Evolutionary conservation across 2,329 filamentous ascomycete genomes (phyloP).

Genomic region (Diaporthe helianthi): DNA sequence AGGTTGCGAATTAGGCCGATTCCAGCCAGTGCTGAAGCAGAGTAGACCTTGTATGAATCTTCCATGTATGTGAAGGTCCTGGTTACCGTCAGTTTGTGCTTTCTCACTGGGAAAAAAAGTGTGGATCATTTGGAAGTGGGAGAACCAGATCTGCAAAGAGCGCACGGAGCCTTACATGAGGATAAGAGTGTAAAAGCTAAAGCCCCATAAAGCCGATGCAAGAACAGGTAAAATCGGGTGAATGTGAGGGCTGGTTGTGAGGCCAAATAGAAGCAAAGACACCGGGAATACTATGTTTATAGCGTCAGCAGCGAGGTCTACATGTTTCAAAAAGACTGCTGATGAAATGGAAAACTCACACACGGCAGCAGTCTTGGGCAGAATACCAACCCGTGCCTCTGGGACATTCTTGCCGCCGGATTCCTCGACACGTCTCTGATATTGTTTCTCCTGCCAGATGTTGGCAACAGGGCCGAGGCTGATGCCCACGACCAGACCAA

Average conservation of each 20-base stretch:
- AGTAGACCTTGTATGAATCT: constrained; percentile 53
- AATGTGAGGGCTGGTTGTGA: constrained; percentile 42
- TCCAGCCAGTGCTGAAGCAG: constrained; percentile 50
- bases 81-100: background rate
- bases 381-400: constrained; percentile 48
- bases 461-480: constrained; percentile 51
- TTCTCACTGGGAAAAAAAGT: background rate
- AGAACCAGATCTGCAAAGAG: background rate
- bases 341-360: constrained; percentile 36
- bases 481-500: constrained; percentile 40
- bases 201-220: constrained; percentile 56
- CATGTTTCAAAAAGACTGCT: rapidly evolving
- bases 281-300: constrained; percentile 38
- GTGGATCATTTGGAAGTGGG: background rate
- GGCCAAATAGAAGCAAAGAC: constrained; percentile 48
- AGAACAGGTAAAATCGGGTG: constrained; percentile 57
- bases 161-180: constrained; percentile 45
- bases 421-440: constrained; percentile 44
- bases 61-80: constrained; percentile 54
- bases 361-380: constrained; percentile 49
- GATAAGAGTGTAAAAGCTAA: constrained; percentile 57
- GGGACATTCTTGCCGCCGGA: constrained; percentile 46
- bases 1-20: constrained; percentile 48
- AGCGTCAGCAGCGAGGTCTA: background rate
- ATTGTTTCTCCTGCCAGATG: constrained; percentile 52